A percentile compares a stretch with the other conserved stretches of the same genome.
phyloP scores from a whole-genome alignment of 345 rosid species.

The Jatropha curcas region DNA sequence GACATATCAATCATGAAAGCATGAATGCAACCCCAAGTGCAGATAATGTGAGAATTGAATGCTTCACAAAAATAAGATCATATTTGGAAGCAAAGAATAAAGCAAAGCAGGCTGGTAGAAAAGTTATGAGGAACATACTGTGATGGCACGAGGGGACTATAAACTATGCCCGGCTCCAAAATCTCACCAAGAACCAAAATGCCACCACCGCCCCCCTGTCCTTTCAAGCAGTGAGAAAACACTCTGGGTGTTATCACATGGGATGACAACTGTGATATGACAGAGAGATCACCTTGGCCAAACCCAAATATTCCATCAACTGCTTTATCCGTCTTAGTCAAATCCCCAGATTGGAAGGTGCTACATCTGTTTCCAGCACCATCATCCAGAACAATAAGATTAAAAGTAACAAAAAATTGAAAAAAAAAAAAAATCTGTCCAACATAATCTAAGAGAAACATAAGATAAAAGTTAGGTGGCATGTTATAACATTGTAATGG shows the following conservation, averaged over 20 bases:
- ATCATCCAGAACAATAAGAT: constrained; percentile 19
- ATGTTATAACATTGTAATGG: not conserved
- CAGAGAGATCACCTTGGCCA: constrained; percentile 38
- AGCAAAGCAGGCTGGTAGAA: not conserved
- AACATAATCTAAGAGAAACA: constrained; percentile 11
- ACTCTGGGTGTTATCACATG: constrained; percentile 32
- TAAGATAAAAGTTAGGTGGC: not conserved
- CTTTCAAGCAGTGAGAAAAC: constrained; percentile 38
- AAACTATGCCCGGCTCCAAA: constrained; percentile 38
- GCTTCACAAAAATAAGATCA: not conserved
- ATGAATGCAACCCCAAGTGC: not conserved
- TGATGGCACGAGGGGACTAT: constrained; percentile 36
- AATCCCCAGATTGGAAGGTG: constrained; percentile 35
- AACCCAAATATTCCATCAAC: constrained; percentile 40
- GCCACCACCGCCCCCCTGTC: constrained; percentile 38
- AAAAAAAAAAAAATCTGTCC: too few species aligned
- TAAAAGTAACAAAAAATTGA: constrained; percentile 7
- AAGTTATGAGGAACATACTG: constrained; percentile 21
- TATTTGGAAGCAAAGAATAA: not conserved
- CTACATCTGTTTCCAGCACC: constrained; percentile 39
- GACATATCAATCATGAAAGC: not conserved
- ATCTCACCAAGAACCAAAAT: constrained; percentile 41
- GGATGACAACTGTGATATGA: constrained; percentile 32
- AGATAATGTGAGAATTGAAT: not conserved
- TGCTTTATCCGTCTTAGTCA: constrained; percentile 33